Percentiles rank a stretch among this genome's conserved stretches.
Conservation (phyloP, 257 asterid genomes). For the Paulownia fortunei region DNA sequence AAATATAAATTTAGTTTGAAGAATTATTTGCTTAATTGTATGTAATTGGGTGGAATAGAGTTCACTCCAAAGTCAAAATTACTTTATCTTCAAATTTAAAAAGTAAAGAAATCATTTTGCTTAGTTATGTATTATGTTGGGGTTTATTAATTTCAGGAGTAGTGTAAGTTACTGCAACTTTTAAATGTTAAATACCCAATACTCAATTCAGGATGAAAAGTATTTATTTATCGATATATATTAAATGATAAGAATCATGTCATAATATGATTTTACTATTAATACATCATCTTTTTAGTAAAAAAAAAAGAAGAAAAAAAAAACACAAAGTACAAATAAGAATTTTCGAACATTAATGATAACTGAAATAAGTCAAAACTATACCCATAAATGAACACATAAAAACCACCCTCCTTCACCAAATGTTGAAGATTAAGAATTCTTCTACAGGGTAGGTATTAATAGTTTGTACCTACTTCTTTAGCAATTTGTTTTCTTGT, state of each 20-base stretch:
- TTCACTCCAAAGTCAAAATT: constrained; percentile 22
- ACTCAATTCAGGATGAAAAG: no score
- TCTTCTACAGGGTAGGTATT: constrained; percentile 7
- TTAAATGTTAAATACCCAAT: no score
- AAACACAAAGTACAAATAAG: no score
- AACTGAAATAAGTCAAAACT: no score
- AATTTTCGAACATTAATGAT: no score
- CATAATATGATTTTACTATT: no score
- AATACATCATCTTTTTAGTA: no score
- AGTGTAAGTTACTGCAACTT: not conserved
- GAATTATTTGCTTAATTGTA: not conserved
- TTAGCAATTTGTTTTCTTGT: not conserved
- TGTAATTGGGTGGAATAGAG: not conserved
- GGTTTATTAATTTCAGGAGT: not conserved
- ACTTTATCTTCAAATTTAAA: not conserved
- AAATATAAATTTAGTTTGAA: not conserved
- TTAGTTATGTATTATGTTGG: not conserved
- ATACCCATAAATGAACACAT: not conserved
- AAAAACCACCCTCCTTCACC: not conserved
- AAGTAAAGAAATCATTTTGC: constrained; percentile 1
- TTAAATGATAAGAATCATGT: no score
- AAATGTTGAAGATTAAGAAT: not conserved
- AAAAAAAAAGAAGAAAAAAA: no score
- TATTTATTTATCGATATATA: no score
- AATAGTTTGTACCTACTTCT: constrained; percentile 19